Evolutionary conservation across 345 rosid genomes (phyloP), one percentile per base, ranked within the genome.

Genomic region (Psidium guajava): DNA sequence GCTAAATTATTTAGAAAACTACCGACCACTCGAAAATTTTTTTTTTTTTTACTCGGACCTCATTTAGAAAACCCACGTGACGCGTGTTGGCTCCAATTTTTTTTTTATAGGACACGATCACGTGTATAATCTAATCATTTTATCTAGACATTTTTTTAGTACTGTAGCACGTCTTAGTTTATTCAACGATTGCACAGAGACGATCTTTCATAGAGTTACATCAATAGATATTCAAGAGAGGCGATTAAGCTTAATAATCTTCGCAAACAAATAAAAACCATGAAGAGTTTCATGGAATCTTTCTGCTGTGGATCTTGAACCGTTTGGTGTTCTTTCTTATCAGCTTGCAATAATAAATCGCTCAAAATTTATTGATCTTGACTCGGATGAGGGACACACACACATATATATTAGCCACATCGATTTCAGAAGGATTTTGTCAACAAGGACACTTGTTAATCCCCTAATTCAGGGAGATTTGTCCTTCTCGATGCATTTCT

Each of bases 31-130:
- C 36, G 36, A 36, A n/a, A n/a, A n/a, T n/a, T n/a, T n/a, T n/a
- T n/a, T n/a, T n/a, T n/a, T n/a, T n/a, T n/a, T n/a, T n/a, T n/a
- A n/a, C n/a, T n/a, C n/a, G n/a, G n/a, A n/a, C n/a, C n/a, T 55
- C 11, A 22, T 22, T 55, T 3, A 8, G 18, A 22, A 55, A 64
- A 18, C 20, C 13, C 12, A 32, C 0, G 54, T 54, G 56, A 22
- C 0, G 5, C 5, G 0, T 0, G 2, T 14, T 36, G 1, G 36
- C 8, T 59, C 69, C 13, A 59, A n/a, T 28, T 59, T 6, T 8
- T 59, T 59, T 16, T 27, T 27, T 14, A n/a, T 3, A 59, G 36
- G n/a, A 9, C 18, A 59, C 27, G 5, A 59, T n/a, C 69, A 59
- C 27, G 69, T 0, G 20, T 14, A 59, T 59, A 27, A 59, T 59